These are phyloP conservation scores for Serpula lacrymans DNA, from an alignment of 768 basidiomycete genomes.

Conservation along the genomic window DNA sequence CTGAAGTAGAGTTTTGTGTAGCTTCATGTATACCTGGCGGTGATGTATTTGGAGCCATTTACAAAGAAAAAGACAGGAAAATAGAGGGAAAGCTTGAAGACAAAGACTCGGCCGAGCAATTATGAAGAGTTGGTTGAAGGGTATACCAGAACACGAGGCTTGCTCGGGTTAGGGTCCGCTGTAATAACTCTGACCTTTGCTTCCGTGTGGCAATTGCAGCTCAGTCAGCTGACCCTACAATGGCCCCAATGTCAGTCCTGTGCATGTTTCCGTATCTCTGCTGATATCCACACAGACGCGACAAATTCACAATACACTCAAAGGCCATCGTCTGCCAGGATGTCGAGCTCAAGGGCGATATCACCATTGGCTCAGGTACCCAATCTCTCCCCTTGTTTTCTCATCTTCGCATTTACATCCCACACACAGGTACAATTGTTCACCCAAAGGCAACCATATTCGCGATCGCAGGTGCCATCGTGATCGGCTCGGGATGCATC, in stretches of 20 bases:
- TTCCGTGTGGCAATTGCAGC: too few relatives aligned
- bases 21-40: slow-evolving; percentile 63
- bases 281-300: slow-evolving; percentile 49
- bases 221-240: too few relatives aligned
- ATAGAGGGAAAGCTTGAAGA: too few relatives aligned
- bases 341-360: slow-evolving; percentile 91
- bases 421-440: slow-evolving; percentile 66
- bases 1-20: slow-evolving; percentile 58
- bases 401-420: not conserved
- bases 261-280: not conserved
- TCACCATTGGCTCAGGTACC: slow-evolving; percentile 85
- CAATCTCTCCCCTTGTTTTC: slow-evolving; percentile 1
- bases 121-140: too few relatives aligned
- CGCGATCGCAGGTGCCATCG: slow-evolving; percentile 85
- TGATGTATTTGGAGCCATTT: slow-evolving; percentile 10
- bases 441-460: slow-evolving; percentile 95
- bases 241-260: slow-evolving; percentile 23
- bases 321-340: slow-evolving; percentile 91
- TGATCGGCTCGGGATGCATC: slow-evolving; percentile 85
- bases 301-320: slow-evolving; percentile 88
- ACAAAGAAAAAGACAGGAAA: slow-evolving; percentile 3
- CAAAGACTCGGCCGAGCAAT: too few relatives aligned
- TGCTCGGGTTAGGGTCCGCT: too few relatives aligned
- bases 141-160: too few relatives aligned
- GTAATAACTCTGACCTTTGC: too few relatives aligned